Conservation (phyloP, 768 basidiomycete genomes). For the Macrocybe gigantea region DNA sequence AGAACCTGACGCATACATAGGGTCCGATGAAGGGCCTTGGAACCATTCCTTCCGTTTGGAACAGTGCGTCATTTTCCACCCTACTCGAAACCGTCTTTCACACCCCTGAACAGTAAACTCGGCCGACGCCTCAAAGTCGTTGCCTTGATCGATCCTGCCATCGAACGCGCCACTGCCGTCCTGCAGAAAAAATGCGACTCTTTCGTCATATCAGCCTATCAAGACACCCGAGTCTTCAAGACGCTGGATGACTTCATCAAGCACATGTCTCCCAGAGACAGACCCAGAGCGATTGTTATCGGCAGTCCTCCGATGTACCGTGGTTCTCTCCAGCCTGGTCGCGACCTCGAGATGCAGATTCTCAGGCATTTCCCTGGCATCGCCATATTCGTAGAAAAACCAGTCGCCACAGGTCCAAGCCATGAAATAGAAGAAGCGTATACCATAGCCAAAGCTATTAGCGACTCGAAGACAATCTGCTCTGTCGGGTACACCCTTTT, state of each 20-base stretch:
- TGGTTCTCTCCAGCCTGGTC: constrained; percentile 66
- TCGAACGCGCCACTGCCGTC: constrained; percentile 72
- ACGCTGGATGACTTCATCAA: constrained; percentile 82
- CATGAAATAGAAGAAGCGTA: constrained; percentile 65
- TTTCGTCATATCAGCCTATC: constrained; percentile 91
- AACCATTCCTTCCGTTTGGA: constrained; percentile 90
- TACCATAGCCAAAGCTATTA: constrained; percentile 65
- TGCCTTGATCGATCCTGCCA: constrained; percentile 87
- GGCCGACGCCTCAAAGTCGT: constrained; percentile 94
- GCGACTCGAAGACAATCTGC: constrained; percentile 67
- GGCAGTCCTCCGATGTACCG: constrained; percentile 94
- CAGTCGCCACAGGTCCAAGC: constrained; percentile 75
- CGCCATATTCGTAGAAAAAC: constrained; percentile 91
- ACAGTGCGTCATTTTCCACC: constrained; percentile 46
- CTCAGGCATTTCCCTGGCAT: constrained; percentile 84
- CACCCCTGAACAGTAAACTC: constrained; percentile 60
- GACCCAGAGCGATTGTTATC: constrained; percentile 79
- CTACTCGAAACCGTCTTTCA: constrained; percentile 6
- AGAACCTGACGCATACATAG: constrained; percentile 18
- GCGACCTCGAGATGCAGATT: constrained; percentile 85
- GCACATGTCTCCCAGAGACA: constrained; percentile 55
- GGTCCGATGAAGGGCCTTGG: constrained; percentile 90
- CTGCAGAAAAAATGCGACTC: constrained; percentile 89
- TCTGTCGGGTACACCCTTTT: constrained; percentile 69
- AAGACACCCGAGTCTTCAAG: constrained; percentile 79